Evolutionary conservation across 2,329 filamentous ascomycete genomes (phyloP), one percentile per base, ranked within the genome.

Genomic region (Phialophora chinensis): DNA sequence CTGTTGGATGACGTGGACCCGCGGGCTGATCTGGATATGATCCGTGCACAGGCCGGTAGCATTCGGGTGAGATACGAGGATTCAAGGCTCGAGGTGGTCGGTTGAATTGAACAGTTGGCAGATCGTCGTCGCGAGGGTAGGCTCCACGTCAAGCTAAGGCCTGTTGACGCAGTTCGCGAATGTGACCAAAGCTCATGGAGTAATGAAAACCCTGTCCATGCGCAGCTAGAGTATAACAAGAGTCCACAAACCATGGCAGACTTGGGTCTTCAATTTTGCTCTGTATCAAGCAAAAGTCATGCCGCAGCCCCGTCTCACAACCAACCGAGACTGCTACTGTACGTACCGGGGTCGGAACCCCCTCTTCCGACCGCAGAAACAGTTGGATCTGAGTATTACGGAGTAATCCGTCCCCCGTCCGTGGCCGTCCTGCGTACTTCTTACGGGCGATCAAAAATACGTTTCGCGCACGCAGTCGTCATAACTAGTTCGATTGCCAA

Each of bases 1-100:
- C 23, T 69, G 47, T 52, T 69, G 29, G 25, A 44, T 17, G 50
- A 54, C 33, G 33, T 49, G 7, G 14, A 52, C 20, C 49, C 23
- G 8, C 49, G 25, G 23, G 49, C 49, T 52, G 49, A 52, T 27
- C 5, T 52, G 49, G 20, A 52, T 29, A 29, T 23, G 20, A 52
- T 52, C 14, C 49, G 20, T 52, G 49, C 23, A 20, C 20, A 52
- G 14, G 49, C 49, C 14, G 49, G 49, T 12, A 11, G 12, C 11
- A 23, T 23, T 52, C 49, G 23, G 27, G 49, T 52, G 11, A 52
- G 23, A 27, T 52, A 52, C 20, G 49, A 52, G 49, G 20, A 27
- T 7, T 25, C 20, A 23, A 29, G 49, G 11, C 3, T 52, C 4
- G 49, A 52, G 23, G 23, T 29, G 25, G 20, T 52, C 20, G 25